phyloP scores from a whole-genome alignment of 2,329 filamentous ascomycete genomes.

The Aspergillus flavus region DNA sequence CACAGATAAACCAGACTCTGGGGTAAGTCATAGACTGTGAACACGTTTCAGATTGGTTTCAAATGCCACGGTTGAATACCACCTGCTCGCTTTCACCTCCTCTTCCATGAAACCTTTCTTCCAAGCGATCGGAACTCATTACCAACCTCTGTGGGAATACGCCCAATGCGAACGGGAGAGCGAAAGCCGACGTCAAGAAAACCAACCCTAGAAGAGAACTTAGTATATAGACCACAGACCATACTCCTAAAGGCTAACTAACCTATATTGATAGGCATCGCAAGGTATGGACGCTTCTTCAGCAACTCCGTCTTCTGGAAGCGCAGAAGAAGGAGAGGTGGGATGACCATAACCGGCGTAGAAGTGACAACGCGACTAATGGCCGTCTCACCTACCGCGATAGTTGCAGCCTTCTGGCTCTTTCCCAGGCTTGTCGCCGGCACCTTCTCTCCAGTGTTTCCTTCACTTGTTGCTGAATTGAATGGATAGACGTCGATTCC shows the following conservation, averaged over 20 bases:
- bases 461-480: not conserved
- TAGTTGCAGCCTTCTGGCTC: slow-evolving; percentile 1
- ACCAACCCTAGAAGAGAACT: not conserved
- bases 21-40: not conserved
- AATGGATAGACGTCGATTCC: not conserved
- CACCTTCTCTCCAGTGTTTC: not conserved
- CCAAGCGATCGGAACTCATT: not conserved
- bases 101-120: not conserved
- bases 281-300: not conserved
- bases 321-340: not conserved
- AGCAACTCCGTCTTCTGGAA: not conserved
- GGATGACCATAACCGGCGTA: not conserved
- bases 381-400: not conserved
- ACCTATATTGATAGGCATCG: slow-evolving; percentile 1
- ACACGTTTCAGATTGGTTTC: not conserved
- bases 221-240: not conserved
- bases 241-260: not conserved
- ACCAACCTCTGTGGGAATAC: slow-evolving; percentile 1
- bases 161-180: not conserved
- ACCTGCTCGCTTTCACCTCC: not conserved
- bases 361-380: slow-evolving; percentile 4
- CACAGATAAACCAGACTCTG: not conserved
- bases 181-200: not conserved
- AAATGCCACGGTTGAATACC: not conserved
- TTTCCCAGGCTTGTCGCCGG: not conserved